A percentile compares a stretch with the other conserved stretches of the same genome.
Evolutionary conservation across 108 stramenopile species (phyloP).

Genomic region (Cyclotella distinguenda): DNA sequence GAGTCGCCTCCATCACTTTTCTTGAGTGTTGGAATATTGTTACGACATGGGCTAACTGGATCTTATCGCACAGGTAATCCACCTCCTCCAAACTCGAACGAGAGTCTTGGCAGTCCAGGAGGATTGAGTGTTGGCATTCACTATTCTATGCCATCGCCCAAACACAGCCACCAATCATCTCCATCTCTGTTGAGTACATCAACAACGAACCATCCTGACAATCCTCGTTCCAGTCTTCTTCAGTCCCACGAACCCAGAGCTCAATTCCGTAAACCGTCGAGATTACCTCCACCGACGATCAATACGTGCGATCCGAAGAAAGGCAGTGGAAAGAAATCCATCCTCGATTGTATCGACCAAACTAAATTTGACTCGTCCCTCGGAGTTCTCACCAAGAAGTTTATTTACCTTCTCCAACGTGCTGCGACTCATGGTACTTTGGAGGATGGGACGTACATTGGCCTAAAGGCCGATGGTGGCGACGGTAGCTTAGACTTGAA

Average conservation of each 20-base stretch:
- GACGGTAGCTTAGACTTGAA: slow-evolving; percentile 86
- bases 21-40: no score
- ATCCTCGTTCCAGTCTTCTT: background rate
- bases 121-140: no score
- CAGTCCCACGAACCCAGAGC: background rate
- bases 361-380: slow-evolving; percentile 84
- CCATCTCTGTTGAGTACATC: no score
- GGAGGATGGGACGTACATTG: slow-evolving; percentile 36
- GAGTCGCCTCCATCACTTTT: no score
- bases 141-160: no score
- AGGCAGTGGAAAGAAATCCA: background rate
- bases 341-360: background rate
- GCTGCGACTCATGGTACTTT: slow-evolving; percentile 45
- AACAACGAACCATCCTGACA: background rate
- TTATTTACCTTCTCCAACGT: slow-evolving; percentile 73
- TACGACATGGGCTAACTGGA: no score
- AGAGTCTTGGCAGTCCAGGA: no score
- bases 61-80: no score
- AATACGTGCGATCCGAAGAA: background rate
- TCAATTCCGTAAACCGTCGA: background rate
- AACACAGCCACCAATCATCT: no score
- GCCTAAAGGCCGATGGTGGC: slow-evolving; percentile 14
- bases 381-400: slow-evolving; percentile 89
- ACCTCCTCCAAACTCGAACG: no score
- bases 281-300: background rate